Evolutionary conservation across 495 filamentous ascomycete genomes (phyloP).

Genomic region (Trichocladium uniseriatum): DNA sequence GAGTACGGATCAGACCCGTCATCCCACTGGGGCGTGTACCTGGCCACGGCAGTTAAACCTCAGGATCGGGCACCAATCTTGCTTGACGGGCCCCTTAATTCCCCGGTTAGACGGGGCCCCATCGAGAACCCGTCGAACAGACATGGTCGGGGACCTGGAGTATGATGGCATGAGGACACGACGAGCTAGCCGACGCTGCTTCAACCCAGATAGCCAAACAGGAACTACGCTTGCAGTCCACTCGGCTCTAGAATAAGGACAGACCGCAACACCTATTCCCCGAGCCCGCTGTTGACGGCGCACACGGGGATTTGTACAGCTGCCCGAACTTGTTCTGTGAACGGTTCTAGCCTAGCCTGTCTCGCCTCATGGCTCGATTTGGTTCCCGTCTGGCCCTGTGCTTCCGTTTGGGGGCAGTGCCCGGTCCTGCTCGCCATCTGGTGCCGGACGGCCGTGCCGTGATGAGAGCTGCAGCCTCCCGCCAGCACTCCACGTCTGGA

Average conservation of each 20-base stretch:
- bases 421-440: background rate
- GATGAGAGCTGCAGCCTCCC: constrained; percentile 7
- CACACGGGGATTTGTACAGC: too few relatives aligned
- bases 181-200: too few relatives aligned
- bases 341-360: background rate
- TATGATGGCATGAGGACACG: too few relatives aligned
- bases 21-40: background rate
- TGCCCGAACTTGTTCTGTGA: background rate
- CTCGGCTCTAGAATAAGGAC: too few relatives aligned
- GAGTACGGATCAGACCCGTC: background rate
- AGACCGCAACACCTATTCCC: too few relatives aligned
- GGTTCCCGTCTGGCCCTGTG: background rate
- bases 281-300: too few relatives aligned
- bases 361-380: background rate
- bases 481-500: constrained; percentile 19
- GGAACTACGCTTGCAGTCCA: too few relatives aligned
- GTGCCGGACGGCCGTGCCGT: constrained; percentile 3
- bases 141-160: too few relatives aligned
- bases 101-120: background rate
- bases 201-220: too few relatives aligned
- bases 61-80: background rate
- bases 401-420: constrained; percentile 11
- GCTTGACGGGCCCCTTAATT: background rate
- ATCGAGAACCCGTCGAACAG: background rate
- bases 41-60: background rate